phyloP scores from a whole-genome alignment of 176 grass and related monocot species.

The Oryza coarctata region DNA sequence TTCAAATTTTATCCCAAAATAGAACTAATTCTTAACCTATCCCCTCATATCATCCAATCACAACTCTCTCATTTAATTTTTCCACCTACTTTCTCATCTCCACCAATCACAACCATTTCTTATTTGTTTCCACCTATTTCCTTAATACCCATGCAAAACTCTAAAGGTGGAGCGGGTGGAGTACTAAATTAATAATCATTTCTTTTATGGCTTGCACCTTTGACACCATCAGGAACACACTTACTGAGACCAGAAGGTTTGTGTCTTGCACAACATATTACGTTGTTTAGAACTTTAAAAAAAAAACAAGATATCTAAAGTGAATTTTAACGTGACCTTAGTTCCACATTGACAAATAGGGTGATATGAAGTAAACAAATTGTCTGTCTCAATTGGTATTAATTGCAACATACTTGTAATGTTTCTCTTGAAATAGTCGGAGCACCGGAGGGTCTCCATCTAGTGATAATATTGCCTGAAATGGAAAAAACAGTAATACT shows the following conservation, averaged over 20 bases:
- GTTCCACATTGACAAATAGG: not conserved
- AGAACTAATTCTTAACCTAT: too few species aligned
- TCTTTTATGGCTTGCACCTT: not conserved
- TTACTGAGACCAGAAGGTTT: not conserved
- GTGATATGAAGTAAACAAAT: conserved; percentile 11
- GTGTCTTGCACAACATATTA: not conserved
- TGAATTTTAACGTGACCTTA: not conserved
- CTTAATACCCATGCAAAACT: too few species aligned
- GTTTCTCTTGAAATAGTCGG: conserved; percentile 65
- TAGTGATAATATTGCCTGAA: conserved; percentile 83
- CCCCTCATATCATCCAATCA: too few species aligned
- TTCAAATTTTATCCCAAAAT: too few species aligned
- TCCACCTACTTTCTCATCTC: too few species aligned
- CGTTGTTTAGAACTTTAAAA: not conserved
- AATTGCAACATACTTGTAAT: conserved; percentile 77
- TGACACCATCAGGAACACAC: not conserved
- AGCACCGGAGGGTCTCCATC: conserved; percentile 91
- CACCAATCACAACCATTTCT: too few species aligned
- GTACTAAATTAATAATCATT: not conserved
- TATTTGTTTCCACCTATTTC: too few species aligned
- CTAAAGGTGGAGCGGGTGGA: too few species aligned
- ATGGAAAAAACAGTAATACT: conserved; percentile 38
- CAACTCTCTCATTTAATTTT: too few species aligned
- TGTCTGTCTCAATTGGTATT: not conserved
- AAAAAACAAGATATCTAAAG: not conserved